Percentiles rank a stretch among this genome's conserved stretches.
Evolutionary conservation across 345 rosid genomes (phyloP).

Genomic region (Linum tenue): DNA sequence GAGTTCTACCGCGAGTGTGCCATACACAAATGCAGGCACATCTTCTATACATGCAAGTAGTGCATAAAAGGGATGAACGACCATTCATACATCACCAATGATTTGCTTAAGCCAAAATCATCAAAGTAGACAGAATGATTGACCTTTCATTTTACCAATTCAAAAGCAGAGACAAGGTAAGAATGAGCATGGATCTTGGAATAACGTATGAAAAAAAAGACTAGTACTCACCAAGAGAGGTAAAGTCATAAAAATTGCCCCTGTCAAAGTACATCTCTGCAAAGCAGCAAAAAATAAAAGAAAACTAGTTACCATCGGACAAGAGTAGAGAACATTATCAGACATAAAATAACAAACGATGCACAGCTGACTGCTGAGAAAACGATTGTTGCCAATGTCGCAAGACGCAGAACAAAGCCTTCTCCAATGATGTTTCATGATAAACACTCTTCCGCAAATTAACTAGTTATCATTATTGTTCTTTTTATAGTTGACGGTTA

Average conservation of each 20-base stretch:
- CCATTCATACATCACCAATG: neutral
- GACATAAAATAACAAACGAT: neutral
- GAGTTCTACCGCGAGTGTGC: no score
- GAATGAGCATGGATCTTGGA: neutral
- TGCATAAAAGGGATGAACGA: no score
- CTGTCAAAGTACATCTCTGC: conserved; percentile 94
- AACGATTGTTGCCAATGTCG: no score
- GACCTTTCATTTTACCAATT: neutral
- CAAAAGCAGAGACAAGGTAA: neutral
- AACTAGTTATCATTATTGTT: no score
- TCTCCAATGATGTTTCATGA: no score
- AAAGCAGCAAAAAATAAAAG: conserved; percentile 6
- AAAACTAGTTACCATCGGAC: neutral
- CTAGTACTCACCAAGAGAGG: conserved; percentile 79
- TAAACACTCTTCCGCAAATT: no score
- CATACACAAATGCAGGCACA: no score
- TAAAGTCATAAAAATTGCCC: conserved; percentile 90
- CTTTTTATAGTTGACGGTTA: no score
- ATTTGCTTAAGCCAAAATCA: neutral
- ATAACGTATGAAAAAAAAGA: neutral
- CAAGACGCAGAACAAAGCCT: no score
- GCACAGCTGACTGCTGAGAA: no score
- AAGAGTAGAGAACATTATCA: neutral
- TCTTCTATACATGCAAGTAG: no score
- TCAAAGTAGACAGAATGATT: neutral